Percentiles rank a stretch among this genome's conserved stretches.
These are phyloP conservation scores for Lobosporangium transversale DNA, from an alignment of 192 early-diverging fungal species.

Conservation along the genomic window DNA sequence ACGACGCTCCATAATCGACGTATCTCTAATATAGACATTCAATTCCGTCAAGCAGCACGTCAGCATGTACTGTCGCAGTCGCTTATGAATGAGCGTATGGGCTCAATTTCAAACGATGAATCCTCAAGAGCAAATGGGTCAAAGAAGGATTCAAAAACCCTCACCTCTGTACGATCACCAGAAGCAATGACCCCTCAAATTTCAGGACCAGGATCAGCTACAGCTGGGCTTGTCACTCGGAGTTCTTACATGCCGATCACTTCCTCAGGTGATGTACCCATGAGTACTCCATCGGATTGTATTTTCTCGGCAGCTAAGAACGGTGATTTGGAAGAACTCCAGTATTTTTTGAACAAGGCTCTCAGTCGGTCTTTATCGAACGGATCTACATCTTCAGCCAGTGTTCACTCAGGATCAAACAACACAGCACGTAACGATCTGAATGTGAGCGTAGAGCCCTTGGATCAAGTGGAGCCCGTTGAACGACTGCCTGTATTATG, in stretches of 20 bases:
- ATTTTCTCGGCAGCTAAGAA: slow-evolving; percentile 40
- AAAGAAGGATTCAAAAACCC: too few species aligned
- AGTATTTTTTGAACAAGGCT: slow-evolving; percentile 26
- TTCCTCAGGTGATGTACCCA: slow-evolving; percentile 34
- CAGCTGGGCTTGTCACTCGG: slow-evolving; percentile 8
- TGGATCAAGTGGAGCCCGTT: slow-evolving; percentile 34
- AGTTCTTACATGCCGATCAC: slow-evolving; percentile 31
- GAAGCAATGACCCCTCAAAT: slow-evolving; percentile 33
- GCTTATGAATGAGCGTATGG: slow-evolving; percentile 3
- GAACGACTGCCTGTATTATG: slow-evolving; percentile 43
- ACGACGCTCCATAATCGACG: slow-evolving; percentile 42
- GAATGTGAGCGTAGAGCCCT: background rate
- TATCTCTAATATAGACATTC: slow-evolving; percentile 36
- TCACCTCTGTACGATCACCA: too few species aligned
- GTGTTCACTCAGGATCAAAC: background rate
- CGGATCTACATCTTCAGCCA: slow-evolving; percentile 5
- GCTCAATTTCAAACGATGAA: slow-evolving; percentile 1
- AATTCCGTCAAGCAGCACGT: slow-evolving; percentile 13
- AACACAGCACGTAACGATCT: too few species aligned
- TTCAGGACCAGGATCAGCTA: background rate
- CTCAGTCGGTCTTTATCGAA: slow-evolving; percentile 8
- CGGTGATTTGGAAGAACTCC: slow-evolving; percentile 29
- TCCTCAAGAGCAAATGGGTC: background rate
- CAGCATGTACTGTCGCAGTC: background rate
- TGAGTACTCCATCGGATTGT: slow-evolving; percentile 10